These are phyloP conservation scores for Metschnikowia reukaufii DNA, from an alignment of 805 yeast species.

Conservation along the genomic window DNA sequence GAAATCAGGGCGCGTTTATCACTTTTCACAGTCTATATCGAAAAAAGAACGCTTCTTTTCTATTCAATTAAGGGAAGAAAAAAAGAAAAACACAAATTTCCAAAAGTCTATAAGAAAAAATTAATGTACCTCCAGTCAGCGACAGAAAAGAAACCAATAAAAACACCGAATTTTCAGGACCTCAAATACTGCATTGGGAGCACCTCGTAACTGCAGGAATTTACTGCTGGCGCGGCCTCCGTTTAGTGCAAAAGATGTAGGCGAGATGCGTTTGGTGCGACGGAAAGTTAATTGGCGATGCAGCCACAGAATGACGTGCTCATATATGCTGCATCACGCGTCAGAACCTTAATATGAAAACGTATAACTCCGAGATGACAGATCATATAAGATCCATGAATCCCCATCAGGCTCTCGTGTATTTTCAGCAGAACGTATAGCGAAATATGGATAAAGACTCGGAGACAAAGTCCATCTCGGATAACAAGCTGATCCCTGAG, in stretches of 20 bases:
- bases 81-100: too few relatives aligned
- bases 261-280: background rate
- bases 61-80: too few relatives aligned
- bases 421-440: background rate
- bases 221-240: background rate
- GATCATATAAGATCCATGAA: background rate
- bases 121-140: too few relatives aligned
- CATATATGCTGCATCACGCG: background rate
- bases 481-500: slow-evolving; percentile 3
- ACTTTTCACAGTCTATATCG: too few relatives aligned
- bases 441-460: slow-evolving; percentile 2
- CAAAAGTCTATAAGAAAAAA: too few relatives aligned
- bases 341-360: background rate
- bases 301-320: slow-evolving; percentile 13
- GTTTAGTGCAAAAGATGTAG: background rate
- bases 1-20: too few relatives aligned
- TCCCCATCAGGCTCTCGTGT: background rate
- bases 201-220: background rate
- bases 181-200: background rate
- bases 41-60: too few relatives aligned
- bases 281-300: background rate
- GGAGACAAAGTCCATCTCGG: background rate
- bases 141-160: too few relatives aligned
- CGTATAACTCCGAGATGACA: background rate
- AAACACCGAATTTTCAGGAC: too few relatives aligned